A percentile compares a stretch with the other conserved stretches of the same genome.
Evolutionary conservation across 2,329 filamentous ascomycete species (phyloP).

Genomic region (Mycosphaerella sp.): DNA sequence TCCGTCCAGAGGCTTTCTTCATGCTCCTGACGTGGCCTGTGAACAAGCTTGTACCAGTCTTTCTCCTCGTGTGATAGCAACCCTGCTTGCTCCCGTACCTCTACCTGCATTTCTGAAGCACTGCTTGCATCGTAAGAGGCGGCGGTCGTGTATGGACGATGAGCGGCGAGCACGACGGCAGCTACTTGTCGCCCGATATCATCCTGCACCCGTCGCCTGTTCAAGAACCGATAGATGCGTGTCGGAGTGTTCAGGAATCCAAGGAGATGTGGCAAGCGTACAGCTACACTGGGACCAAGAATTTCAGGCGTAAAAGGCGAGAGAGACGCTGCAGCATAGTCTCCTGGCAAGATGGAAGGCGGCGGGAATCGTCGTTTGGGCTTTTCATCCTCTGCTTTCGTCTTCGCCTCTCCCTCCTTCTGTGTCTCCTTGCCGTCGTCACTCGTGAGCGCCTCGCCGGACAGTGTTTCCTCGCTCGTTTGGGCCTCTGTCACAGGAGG

Average conservation of each 20-base stretch:
- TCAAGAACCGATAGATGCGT: constrained; percentile 81
- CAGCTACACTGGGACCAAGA: constrained; percentile 64
- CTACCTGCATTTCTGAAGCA: constrained; percentile 24
- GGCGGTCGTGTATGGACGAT: constrained; percentile 41
- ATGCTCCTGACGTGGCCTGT: constrained; percentile 45
- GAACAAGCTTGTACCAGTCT: constrained; percentile 78
- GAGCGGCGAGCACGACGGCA: constrained; percentile 64
- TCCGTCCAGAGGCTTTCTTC: constrained; percentile 64
- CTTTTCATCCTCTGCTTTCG: constrained; percentile 37
- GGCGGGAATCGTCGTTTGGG: constrained; percentile 54
- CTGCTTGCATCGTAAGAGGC: constrained; percentile 17
- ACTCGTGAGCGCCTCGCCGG: constrained; percentile 3
- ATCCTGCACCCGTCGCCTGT: constrained; percentile 76
- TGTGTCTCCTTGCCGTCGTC: constrained; percentile 7
- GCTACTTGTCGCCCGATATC: constrained; percentile 81
- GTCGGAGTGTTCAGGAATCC: constrained; percentile 87
- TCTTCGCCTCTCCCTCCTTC: constrained; percentile 24
- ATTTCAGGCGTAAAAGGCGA: constrained; percentile 61
- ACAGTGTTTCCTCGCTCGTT: background rate
- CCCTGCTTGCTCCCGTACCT: constrained; percentile 56
- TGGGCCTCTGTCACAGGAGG: background rate
- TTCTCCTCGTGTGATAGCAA: constrained; percentile 64
- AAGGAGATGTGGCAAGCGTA: constrained; percentile 81
- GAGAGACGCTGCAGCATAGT: constrained; percentile 62
- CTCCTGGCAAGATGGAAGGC: constrained; percentile 65